Evolutionary conservation across 2,329 filamentous ascomycete species (phyloP), one percentile per base, ranked within the genome.

Genomic region (Fusarium udum): DNA sequence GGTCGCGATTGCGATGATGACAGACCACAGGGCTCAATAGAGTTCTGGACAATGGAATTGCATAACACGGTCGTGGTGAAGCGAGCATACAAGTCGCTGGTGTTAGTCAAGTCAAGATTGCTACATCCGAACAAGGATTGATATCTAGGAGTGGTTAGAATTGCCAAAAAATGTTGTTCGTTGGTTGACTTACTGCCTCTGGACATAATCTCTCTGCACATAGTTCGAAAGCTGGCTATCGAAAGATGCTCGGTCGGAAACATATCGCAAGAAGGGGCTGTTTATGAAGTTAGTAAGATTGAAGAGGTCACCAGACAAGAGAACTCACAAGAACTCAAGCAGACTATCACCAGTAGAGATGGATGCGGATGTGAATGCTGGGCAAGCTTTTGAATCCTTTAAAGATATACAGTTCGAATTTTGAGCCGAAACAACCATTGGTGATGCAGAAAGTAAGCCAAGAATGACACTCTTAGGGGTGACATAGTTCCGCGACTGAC

Each of bases 41-140:
- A 98, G 80, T 94, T 95, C 83, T 99, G 96, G 57, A 99, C 90
- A 79, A 99, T 93, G 74, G 93, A 89, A 86, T 97, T 98, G 87
- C 96, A 99, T 73, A 99, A 88, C 72, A 97, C 92, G 69, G 93
- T 96, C 52, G 91, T 96, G 10, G 95, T 97, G 83, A 95, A 99
- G 77, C 96, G 92, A 55, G 96, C 95, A 83, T 99, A 99, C 78
- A 95, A 89, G 78, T 92, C 88, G 75, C 90, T 92, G 8, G 94
- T 92, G 80, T 97, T 93, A 63, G 90, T 90, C 64, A 95, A 88
- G 78, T 96, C 90, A 77, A 98, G 86, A 71, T 89, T 88, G 53
- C 89, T 87, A 81, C 96, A 99, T 63, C 95, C 95, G 73, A 99
- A 89, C 53, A 94, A 86, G 60, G 88, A 86, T 81, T 93, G 88